Conservation (phyloP, 352 stramenopile genomes). For the Phytophthora pini region DNA sequence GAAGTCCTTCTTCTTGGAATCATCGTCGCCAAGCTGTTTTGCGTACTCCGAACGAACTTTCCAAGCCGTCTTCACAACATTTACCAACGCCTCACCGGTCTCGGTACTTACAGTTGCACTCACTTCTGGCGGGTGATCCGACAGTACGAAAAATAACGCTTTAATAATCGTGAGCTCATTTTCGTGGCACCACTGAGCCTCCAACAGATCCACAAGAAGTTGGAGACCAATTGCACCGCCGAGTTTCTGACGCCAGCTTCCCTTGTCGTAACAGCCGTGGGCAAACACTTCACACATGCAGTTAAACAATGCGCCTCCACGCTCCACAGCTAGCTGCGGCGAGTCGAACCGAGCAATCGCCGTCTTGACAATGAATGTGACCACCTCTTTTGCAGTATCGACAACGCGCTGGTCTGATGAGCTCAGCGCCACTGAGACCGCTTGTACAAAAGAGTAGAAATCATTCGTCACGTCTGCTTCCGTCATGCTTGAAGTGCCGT, state of each 20-base stretch:
- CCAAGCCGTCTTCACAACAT: constrained; percentile 67
- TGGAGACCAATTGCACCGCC: constrained; percentile 75
- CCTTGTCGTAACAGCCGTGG: constrained; percentile 89
- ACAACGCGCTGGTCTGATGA: constrained; percentile 68
- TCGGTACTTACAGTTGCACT: constrained; percentile 78
- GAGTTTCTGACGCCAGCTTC: constrained; percentile 84
- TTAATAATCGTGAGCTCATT: constrained; percentile 89
- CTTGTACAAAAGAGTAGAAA: constrained; percentile 71
- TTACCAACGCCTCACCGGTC: constrained; percentile 67
- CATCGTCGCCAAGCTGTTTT: constrained; percentile 35
- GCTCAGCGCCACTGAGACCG: constrained; percentile 69
- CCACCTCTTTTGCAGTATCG: constrained; percentile 53
- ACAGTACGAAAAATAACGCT: constrained; percentile 88
- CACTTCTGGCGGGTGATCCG: constrained; percentile 86
- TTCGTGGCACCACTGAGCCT: constrained; percentile 83
- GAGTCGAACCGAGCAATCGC: constrained; percentile 48
- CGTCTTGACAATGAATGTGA: constrained; percentile 63
- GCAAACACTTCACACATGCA: constrained; percentile 81
- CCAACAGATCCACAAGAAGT: constrained; percentile 70
- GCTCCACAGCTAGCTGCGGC: constrained; percentile 46
- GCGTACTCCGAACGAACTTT: constrained; percentile 47
- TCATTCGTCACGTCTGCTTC: constrained; percentile 61
- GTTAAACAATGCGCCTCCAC: constrained; percentile 77
- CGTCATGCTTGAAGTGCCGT: constrained; percentile 67
- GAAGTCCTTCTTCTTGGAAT: constrained; percentile 67